phyloP scores from a whole-genome alignment of 139 green algal genomes.

The Micractinium sp. region DNA sequence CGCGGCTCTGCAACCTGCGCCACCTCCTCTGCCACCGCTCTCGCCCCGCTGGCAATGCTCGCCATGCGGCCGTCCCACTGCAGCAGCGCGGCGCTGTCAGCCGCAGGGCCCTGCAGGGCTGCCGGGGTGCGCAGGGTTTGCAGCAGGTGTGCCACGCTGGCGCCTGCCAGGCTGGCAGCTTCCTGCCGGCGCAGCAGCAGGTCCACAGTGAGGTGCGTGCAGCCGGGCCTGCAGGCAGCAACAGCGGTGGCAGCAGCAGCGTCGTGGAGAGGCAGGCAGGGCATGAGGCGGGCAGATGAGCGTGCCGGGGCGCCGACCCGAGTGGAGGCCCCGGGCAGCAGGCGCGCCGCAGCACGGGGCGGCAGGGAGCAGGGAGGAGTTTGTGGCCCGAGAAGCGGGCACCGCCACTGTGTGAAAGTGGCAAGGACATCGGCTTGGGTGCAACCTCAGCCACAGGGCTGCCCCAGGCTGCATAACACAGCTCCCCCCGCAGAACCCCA shows the following conservation, averaged over 20 bases:
- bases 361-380: too few relatives aligned
- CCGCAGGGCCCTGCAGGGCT: background rate
- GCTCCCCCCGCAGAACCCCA: too few relatives aligned
- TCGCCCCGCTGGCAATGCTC: background rate
- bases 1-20: background rate
- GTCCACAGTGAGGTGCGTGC: background rate
- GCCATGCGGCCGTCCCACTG: background rate
- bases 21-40: background rate
- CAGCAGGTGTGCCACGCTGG: background rate
- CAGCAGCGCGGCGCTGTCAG: background rate
- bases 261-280: too few relatives aligned
- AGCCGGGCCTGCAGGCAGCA: background rate
- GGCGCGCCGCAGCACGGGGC: too few relatives aligned
- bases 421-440: too few relatives aligned
- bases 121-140: background rate
- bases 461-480: background rate
- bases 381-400: too few relatives aligned
- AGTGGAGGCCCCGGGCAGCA: too few relatives aligned
- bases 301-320: too few relatives aligned
- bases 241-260: too few relatives aligned
- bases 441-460: background rate
- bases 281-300: too few relatives aligned
- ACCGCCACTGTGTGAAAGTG: too few relatives aligned
- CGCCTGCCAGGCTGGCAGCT: background rate
- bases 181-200: background rate